phyloP scores from a whole-genome alignment of 2,329 filamentous ascomycete species.

The Colletotrichum tropicale region DNA sequence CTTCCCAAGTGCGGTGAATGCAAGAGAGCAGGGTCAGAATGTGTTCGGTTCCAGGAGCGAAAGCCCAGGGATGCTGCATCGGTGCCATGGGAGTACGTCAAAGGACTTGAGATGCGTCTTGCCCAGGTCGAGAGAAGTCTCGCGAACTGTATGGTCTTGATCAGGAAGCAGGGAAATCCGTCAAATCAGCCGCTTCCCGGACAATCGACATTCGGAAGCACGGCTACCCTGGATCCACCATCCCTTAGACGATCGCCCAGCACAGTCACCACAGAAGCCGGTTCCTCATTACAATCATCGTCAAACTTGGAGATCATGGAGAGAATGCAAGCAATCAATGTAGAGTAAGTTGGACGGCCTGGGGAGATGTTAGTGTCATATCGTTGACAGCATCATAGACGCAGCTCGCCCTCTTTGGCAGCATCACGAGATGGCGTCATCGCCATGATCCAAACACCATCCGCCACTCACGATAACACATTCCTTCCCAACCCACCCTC shows the following conservation, averaged over 20 bases:
- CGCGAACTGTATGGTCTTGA: background rate
- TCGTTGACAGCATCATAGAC: background rate
- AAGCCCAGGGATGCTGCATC: background rate
- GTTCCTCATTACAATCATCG: background rate
- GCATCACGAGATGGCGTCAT: background rate
- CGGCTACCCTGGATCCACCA: background rate
- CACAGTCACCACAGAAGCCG: background rate
- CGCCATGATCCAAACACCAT: background rate
- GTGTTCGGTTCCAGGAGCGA: background rate
- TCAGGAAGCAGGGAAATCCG: background rate
- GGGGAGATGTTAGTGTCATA: background rate
- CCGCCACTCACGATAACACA: background rate
- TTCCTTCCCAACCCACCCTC: background rate
- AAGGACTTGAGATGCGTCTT: background rate
- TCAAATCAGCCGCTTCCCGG: background rate
- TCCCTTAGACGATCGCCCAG: background rate
- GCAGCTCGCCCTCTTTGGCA: background rate
- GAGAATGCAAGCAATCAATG: background rate
- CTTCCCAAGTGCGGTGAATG: background rate
- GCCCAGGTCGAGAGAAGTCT: background rate
- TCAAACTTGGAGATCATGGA: background rate
- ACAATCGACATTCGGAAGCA: background rate
- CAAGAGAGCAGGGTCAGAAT: background rate
- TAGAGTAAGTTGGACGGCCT: background rate
- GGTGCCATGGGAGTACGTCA: constrained; percentile 6